These are phyloP conservation scores for Lactarius hatsudake DNA, from an alignment of 768 basidiomycete genomes.

Conservation along the genomic window DNA sequence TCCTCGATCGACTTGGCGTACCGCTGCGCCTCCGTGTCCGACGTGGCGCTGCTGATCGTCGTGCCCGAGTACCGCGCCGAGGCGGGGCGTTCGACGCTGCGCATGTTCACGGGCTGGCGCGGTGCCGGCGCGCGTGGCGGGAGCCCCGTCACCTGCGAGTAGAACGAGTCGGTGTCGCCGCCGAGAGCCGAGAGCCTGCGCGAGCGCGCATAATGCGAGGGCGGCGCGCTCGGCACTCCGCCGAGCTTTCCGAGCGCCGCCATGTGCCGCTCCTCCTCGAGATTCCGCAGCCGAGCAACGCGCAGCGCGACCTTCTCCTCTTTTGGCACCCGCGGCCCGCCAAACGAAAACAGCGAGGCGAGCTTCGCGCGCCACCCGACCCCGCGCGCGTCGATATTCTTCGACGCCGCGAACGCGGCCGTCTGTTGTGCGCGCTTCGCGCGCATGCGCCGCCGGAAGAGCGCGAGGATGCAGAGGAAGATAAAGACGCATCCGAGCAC, in stretches of 20 bases:
- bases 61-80: slow-evolving; percentile 50
- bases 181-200: slow-evolving; percentile 33
- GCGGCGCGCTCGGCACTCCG: slow-evolving; percentile 37
- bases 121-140: slow-evolving; percentile 63
- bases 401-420: slow-evolving; percentile 58
- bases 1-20: slow-evolving; percentile 51
- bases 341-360: slow-evolving; percentile 51
- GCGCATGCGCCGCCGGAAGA: slow-evolving; percentile 68
- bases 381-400: slow-evolving; percentile 46
- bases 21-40: slow-evolving; percentile 55
- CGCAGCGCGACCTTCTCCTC: slow-evolving; percentile 28
- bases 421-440: slow-evolving; percentile 68
- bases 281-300: slow-evolving; percentile 45
- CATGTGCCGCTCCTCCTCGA: slow-evolving; percentile 50
- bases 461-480: slow-evolving; percentile 61
- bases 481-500: slow-evolving; percentile 77
- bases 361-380: slow-evolving; percentile 56
- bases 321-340: slow-evolving; percentile 25
- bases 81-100: slow-evolving; percentile 33
- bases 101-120: slow-evolving; percentile 58
- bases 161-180: slow-evolving; percentile 54
- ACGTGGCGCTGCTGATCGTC: slow-evolving; percentile 39
- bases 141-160: slow-evolving; percentile 65
- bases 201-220: slow-evolving; percentile 18
- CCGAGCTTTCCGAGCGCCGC: slow-evolving; percentile 35